These are phyloP conservation scores for Camelina neglecta DNA, from an alignment of 345 rosid genomes.

Conservation along the genomic window DNA sequence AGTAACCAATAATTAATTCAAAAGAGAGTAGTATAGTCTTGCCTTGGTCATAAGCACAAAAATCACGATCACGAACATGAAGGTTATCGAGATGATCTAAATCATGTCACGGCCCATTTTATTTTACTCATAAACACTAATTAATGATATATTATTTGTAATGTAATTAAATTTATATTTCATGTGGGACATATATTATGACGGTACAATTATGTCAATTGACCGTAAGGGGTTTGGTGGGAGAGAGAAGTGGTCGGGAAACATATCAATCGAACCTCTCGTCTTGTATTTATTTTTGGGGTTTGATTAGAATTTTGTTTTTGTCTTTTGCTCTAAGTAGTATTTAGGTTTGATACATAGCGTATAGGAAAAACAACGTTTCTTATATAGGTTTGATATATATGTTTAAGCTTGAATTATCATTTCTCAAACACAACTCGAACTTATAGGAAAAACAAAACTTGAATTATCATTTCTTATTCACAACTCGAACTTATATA, in stretches of 20 bases:
- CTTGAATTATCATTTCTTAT: background rate
- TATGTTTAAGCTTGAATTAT: background rate
- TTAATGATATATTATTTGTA: background rate
- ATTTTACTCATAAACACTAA: conserved; percentile 13
- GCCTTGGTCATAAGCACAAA: background rate
- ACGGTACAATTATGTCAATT: conserved; percentile 7
- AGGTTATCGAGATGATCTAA: conserved; percentile 22
- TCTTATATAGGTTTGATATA: background rate
- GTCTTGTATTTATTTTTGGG: background rate
- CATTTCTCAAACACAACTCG: background rate
- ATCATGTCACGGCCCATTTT: conserved; percentile 15
- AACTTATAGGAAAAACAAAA: background rate
- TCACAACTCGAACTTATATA: background rate
- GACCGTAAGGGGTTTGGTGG: conserved; percentile 30
- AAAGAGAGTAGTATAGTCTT: conserved; percentile 9
- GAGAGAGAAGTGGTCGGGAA: background rate
- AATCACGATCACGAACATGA: conserved; percentile 9
- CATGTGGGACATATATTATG: conserved; percentile 27
- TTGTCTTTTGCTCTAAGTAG: background rate
- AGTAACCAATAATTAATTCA: conserved; percentile 10
- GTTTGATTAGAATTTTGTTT: background rate
- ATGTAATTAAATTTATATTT: conserved; percentile 10
- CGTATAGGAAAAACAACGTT: too few relatives aligned
- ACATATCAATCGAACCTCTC: background rate
- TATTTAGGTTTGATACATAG: background rate